phyloP scores from a whole-genome alignment of 208 protist genomes.

The Wallacemonas rigidus region DNA sequence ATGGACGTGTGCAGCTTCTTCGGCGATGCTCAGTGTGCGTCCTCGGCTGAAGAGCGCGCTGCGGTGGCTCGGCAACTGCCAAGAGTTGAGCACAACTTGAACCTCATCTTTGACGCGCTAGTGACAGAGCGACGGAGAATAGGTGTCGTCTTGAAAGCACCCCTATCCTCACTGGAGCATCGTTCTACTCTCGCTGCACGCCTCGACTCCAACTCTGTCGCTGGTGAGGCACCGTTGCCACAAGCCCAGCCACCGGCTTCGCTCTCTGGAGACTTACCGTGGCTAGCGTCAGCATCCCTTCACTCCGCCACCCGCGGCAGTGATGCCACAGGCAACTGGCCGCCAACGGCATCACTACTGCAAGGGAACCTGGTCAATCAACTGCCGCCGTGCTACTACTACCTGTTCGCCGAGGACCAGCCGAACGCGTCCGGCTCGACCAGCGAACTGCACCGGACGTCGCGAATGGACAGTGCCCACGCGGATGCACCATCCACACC shows the following conservation, averaged over 20 bases:
- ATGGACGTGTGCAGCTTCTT: slow-evolving; percentile 57
- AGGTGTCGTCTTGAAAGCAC: neutral
- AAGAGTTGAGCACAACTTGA: slow-evolving; percentile 34
- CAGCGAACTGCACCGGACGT: neutral
- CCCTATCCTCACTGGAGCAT: neutral
- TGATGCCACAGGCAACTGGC: slow-evolving; percentile 6
- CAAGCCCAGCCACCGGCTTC: slow-evolving; percentile 7
- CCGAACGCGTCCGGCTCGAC: neutral
- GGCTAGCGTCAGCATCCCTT: slow-evolving; percentile 2
- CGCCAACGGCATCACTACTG: slow-evolving; percentile 3
- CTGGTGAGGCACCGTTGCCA: neutral
- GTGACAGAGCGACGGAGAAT: slow-evolving; percentile 26
- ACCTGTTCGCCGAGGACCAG: slow-evolving; percentile 32
- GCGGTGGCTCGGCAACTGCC: slow-evolving; percentile 31
- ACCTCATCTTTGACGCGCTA: slow-evolving; percentile 46
- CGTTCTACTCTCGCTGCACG: neutral
- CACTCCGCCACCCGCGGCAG: slow-evolving; percentile 5
- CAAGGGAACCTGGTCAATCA: slow-evolving; percentile 8
- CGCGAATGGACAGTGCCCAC: neutral
- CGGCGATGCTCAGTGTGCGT: slow-evolving; percentile 47
- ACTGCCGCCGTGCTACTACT: slow-evolving; percentile 67
- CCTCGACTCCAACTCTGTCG: neutral
- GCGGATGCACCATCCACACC: neutral
- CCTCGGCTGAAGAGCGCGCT: slow-evolving; percentile 25
- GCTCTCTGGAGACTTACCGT: neutral